Conservation (phyloP, 2,329 filamentous ascomycete species). For the Colletotrichum viniferum region DNA sequence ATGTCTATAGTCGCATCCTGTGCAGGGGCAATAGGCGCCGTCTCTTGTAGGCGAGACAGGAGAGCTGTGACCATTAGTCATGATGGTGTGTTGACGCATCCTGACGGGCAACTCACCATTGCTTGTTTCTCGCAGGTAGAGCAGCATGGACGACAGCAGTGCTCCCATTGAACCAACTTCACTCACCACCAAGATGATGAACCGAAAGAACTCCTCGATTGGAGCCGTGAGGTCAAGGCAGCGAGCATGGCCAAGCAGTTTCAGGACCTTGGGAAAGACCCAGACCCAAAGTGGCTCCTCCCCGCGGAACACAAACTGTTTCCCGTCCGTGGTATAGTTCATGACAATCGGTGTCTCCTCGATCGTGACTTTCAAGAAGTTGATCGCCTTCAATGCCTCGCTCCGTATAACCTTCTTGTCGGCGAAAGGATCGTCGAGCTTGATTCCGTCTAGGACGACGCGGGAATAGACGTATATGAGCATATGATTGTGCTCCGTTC, state of each 20-base stretch:
- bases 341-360: constrained; percentile 77
- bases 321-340: constrained; percentile 44
- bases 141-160: constrained; percentile 45
- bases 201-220: constrained; percentile 58
- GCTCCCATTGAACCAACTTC: constrained; percentile 53
- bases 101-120: constrained; percentile 41
- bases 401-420: constrained; percentile 56
- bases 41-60: constrained; percentile 38
- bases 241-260: constrained; percentile 57
- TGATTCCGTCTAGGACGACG: constrained; percentile 74
- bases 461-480: constrained; percentile 84
- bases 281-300: constrained; percentile 69
- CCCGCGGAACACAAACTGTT: constrained; percentile 55
- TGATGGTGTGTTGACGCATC: neutral
- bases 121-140: constrained; percentile 55
- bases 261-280: constrained; percentile 64
- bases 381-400: constrained; percentile 74
- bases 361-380: constrained; percentile 77
- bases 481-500: constrained; percentile 79
- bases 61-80: constrained; percentile 31
- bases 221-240: constrained; percentile 52
- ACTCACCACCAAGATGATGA: constrained; percentile 49
- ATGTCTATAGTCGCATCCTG: constrained; percentile 32
- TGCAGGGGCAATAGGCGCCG: constrained; percentile 28
- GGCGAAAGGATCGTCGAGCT: constrained; percentile 72